Conservation (phyloP, 805 yeast species). For the Pichia cephalocereana region DNA sequence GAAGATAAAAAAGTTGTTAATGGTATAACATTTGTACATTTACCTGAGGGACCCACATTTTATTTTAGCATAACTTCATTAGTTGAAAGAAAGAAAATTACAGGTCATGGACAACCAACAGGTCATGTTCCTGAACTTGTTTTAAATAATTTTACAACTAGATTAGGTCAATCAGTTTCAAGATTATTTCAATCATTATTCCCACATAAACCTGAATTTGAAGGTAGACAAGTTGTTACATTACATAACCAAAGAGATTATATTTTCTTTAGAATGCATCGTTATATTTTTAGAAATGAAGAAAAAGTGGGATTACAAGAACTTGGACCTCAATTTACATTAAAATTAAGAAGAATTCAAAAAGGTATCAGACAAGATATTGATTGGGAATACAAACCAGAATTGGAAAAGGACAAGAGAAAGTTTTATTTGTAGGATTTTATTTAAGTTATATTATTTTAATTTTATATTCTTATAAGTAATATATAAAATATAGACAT, state of each 20-base stretch:
- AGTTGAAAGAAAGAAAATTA: slow-evolving; percentile 62
- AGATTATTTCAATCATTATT: slow-evolving; percentile 83
- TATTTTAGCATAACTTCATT: slow-evolving; percentile 79
- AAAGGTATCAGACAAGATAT: slow-evolving; percentile 86
- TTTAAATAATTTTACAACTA: slow-evolving; percentile 83
- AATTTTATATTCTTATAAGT: background rate
- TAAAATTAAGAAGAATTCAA: slow-evolving; percentile 80
- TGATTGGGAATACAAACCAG: slow-evolving; percentile 95
- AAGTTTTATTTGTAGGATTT: slow-evolving; percentile 61
- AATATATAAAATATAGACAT: slow-evolving; percentile 1
- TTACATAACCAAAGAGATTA: slow-evolving; percentile 94
- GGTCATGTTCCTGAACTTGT: slow-evolving; percentile 87
- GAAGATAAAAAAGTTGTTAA: slow-evolving; percentile 91
- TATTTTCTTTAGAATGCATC: slow-evolving; percentile 90
- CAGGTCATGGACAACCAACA: slow-evolving; percentile 88
- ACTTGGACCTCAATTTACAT: slow-evolving; percentile 92
- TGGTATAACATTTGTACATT: slow-evolving; percentile 86
- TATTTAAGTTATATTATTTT: background rate
- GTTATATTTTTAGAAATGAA: slow-evolving; percentile 82
- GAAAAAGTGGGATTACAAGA: slow-evolving; percentile 94
- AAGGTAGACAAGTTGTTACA: slow-evolving; percentile 93
- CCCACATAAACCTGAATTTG: slow-evolving; percentile 88
- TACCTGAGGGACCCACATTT: slow-evolving; percentile 93
- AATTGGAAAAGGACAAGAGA: slow-evolving; percentile 93
- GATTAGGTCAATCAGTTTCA: slow-evolving; percentile 91